phyloP scores from a whole-genome alignment of 169 alveolate species.

The Cryptosporidium baileyi region DNA sequence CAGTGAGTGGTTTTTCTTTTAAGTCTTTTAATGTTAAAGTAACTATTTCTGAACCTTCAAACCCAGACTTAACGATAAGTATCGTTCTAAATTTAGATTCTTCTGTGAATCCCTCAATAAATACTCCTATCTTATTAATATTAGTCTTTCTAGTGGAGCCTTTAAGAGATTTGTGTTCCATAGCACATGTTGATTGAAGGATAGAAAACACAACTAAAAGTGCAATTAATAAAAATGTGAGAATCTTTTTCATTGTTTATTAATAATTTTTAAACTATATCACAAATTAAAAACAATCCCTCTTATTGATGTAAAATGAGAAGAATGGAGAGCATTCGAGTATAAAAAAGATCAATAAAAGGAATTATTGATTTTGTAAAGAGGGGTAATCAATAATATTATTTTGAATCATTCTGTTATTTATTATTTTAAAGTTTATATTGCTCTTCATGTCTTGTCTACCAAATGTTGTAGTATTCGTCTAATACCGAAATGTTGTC shows the following conservation, averaged over 20 bases:
- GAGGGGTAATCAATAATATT: too few relatives aligned
- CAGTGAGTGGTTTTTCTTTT: neutral
- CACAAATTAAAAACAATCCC: neutral
- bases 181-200: neutral
- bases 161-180: too few relatives aligned
- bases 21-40: neutral
- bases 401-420: too few relatives aligned
- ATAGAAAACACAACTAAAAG: neutral
- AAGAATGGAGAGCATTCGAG: too few relatives aligned
- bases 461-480: too few relatives aligned
- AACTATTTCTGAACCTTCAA: constrained; percentile 8
- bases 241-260: neutral
- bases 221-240: neutral
- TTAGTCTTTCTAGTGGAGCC: constrained; percentile 10
- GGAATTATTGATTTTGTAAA: too few relatives aligned
- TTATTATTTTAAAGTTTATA: too few relatives aligned
- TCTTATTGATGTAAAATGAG: too few relatives aligned
- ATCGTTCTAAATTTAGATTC: constrained; percentile 1
- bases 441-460: too few relatives aligned
- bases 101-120: constrained; percentile 17
- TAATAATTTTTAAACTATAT: neutral
- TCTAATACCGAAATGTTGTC: too few relatives aligned
- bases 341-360: too few relatives aligned
- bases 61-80: neutral
- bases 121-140: constrained; percentile 1